Evolutionary conservation across 2,329 filamentous ascomycete genomes (phyloP), one percentile per base, ranked within the genome.

Genomic region (Colletotrichum tabaci): DNA sequence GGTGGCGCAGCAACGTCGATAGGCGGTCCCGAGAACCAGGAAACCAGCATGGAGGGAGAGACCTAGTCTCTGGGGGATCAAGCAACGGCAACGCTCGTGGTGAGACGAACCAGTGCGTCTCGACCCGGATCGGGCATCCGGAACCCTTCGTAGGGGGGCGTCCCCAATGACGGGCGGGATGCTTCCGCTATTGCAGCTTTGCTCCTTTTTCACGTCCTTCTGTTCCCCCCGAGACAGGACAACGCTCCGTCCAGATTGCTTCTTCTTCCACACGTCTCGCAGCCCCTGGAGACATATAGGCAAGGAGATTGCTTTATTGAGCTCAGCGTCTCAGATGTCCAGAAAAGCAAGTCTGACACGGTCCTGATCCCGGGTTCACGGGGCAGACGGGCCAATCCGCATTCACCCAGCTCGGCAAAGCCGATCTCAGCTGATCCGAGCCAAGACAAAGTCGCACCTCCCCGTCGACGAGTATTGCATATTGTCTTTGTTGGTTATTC

Each of bases 11-110:
- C 12, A 40, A 9, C 5, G 2, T 15, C 8, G 7, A n/a, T 35
- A 42, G 53, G 30, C 16, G 53, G n/a, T 42, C 35, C 53, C 53
- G 53, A 57, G 53, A 57, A 42, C 35, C 53, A 42, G 53, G 53
- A 42, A 56, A 57, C 35, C 3, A 7, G 30, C 13, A 42, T 3
- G n/a, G n/a, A 35, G 12, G n/a, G 53, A 21, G 42, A 44, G 3
- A 42, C 9, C 12, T 12, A 15, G 13, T 13, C 2, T 30, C 53
- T 6, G 26, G 35, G n/a, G 12, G n/a, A 21, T 21, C 8, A 40
- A 40, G 35, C 53, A 40, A 56, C 12, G 53, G 12, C 12, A 21
- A 15, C 12, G n/a, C 35, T 30, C 35, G 53, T 35, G 23, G 35
- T 40, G 53, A 42, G 53, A 40, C 53, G 23, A 8, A 13, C 10